Percentiles rank a stretch among this genome's conserved stretches.
These are phyloP conservation scores for Sequoia sempervirens DNA, from an alignment of 75 land plant genomes.

Conservation along the genomic window DNA sequence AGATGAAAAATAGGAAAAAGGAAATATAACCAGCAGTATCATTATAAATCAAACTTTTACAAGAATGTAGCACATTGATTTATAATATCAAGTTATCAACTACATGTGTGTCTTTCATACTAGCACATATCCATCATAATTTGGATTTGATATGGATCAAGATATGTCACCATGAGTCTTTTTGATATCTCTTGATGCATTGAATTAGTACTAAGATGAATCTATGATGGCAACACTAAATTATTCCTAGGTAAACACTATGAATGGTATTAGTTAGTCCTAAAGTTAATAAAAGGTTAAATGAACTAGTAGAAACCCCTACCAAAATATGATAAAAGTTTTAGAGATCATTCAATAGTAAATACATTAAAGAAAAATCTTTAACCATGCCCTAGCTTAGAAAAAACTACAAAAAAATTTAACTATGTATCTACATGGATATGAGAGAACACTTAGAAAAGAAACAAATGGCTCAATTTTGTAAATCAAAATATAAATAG, in stretches of 20 bases:
- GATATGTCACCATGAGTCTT: too few species aligned
- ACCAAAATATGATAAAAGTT: background rate
- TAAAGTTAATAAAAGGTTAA: background rate
- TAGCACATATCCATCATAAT: background rate
- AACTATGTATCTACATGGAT: background rate
- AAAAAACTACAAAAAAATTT: background rate
- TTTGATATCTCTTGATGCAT: too few species aligned
- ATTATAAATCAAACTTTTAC: background rate
- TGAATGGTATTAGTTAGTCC: background rate
- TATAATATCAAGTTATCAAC: too few species aligned
- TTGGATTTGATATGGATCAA: too few species aligned
- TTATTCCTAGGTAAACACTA: background rate
- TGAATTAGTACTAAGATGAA: background rate
- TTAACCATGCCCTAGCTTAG: background rate
- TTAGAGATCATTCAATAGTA: background rate
- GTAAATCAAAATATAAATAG: background rate
- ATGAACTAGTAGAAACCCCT: background rate
- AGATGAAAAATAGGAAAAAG: too few species aligned
- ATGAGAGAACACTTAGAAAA: background rate
- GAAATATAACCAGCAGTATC: too few species aligned
- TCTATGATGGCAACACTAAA: too few species aligned
- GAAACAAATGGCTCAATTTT: background rate
- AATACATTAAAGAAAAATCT: background rate
- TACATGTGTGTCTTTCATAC: background rate
- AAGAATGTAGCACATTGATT: background rate